Percentiles rank a stretch among this genome's conserved stretches.
These are phyloP conservation scores for Teunomyces panamensis DNA, from an alignment of 805 yeast genomes.

Conservation along the genomic window DNA sequence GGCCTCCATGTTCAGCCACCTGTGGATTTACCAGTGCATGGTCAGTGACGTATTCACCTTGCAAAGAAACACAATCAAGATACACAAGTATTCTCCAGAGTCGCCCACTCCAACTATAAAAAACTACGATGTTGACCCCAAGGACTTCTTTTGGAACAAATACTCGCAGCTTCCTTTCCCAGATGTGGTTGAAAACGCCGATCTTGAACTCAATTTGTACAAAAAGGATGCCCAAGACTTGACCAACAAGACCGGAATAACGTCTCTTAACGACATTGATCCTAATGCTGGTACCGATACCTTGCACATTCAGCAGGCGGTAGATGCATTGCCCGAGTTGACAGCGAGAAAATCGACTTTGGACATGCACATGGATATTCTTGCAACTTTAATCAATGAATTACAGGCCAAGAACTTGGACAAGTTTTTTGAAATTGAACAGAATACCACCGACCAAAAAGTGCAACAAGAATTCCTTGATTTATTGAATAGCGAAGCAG, in stretches of 20 bases:
- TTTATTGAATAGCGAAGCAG: slow-evolving; percentile 48
- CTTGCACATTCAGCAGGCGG: slow-evolving; percentile 74
- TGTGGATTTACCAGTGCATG: slow-evolving; percentile 97
- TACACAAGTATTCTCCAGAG: slow-evolving; percentile 36
- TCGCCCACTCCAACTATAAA: slow-evolving; percentile 40
- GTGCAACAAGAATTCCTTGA: slow-evolving; percentile 58
- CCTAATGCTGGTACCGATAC: slow-evolving; percentile 56
- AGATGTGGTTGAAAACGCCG: slow-evolving; percentile 97
- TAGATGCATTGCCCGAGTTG: slow-evolving; percentile 87
- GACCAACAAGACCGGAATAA: slow-evolving; percentile 70
- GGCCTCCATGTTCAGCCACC: slow-evolving; percentile 91
- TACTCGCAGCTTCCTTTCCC: slow-evolving; percentile 92
- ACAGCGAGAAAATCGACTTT: slow-evolving; percentile 83
- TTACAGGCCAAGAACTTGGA: slow-evolving; percentile 86
- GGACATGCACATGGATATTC: slow-evolving; percentile 96
- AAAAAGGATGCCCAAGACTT: slow-evolving; percentile 86
- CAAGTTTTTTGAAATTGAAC: slow-evolving; percentile 91
- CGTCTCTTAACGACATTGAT: slow-evolving; percentile 73
- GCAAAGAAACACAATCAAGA: slow-evolving; percentile 75
- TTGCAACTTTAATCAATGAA: slow-evolving; percentile 78
- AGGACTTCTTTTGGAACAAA: slow-evolving; percentile 86
- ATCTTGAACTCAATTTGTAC: slow-evolving; percentile 73
- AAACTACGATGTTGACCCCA: slow-evolving; percentile 84
- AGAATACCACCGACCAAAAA: slow-evolving; percentile 63
- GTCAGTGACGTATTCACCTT: slow-evolving; percentile 88